phyloP scores from a whole-genome alignment of 768 basidiomycete genomes.

The Boletus tylopilopsis region DNA sequence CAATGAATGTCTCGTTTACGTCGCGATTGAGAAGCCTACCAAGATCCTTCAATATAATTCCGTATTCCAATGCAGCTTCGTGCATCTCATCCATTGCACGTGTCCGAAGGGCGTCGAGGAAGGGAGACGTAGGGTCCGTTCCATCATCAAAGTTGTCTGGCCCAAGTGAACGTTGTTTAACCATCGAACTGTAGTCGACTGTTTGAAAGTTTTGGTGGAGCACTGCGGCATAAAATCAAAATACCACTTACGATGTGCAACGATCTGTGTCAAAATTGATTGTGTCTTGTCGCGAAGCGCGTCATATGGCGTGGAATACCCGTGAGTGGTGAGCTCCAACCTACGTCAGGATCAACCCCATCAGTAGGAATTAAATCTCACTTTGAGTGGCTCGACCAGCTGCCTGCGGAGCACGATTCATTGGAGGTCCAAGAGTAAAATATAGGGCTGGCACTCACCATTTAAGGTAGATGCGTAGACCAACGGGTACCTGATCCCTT shows the following conservation, averaged over 20 bases:
- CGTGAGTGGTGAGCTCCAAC: constrained; percentile 72
- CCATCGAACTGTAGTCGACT: constrained; percentile 59
- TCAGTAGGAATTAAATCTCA: constrained; percentile 10
- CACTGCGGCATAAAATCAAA: not conserved
- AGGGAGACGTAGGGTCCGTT: constrained; percentile 65
- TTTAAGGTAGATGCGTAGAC: constrained; percentile 79
- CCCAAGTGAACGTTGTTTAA: constrained; percentile 77
- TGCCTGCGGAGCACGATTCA: constrained; percentile 33
- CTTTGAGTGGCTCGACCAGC: constrained; percentile 48
- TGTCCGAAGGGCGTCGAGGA: constrained; percentile 76
- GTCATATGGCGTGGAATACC: constrained; percentile 81
- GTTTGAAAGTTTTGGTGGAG: not conserved
- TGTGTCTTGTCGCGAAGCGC: constrained; percentile 79
- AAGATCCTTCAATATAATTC: constrained; percentile 78
- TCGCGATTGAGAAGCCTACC: constrained; percentile 36
- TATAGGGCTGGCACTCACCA: constrained; percentile 49
- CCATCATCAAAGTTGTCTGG: constrained; percentile 73
- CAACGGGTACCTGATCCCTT: constrained; percentile 82
- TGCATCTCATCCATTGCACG: constrained; percentile 88
- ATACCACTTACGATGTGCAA: constrained; percentile 61
- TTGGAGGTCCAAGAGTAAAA: not conserved
- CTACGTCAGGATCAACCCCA: constrained; percentile 38
- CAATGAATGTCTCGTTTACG: constrained; percentile 1
- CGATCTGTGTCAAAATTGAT: constrained; percentile 82
- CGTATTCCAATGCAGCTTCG: constrained; percentile 76